These are phyloP conservation scores for Panicum miliaceum DNA, from an alignment of 176 grass and related monocot species.

Conservation along the genomic window DNA sequence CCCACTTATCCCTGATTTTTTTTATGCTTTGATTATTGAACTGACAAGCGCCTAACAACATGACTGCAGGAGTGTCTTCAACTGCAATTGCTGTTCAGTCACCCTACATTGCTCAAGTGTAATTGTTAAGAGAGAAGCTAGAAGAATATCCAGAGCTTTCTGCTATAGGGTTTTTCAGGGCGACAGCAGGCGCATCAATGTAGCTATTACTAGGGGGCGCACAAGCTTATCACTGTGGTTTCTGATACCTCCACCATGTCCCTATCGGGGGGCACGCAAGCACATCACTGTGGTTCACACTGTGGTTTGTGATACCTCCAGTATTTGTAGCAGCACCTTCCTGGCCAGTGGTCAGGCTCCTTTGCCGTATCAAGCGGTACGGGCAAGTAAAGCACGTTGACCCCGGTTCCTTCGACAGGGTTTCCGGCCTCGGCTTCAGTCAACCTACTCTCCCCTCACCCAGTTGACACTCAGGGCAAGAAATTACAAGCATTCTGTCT, in stretches of 20 bases:
- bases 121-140: constrained; percentile 79
- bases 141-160: constrained; percentile 77
- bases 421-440: constrained; percentile 59
- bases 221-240: constrained; percentile 78
- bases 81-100: constrained; percentile 80
- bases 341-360: constrained; percentile 59
- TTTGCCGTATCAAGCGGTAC: constrained; percentile 75
- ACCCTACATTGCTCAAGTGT: constrained; percentile 96
- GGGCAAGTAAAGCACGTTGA: constrained; percentile 79
- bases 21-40: constrained; percentile 38
- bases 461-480: constrained; percentile 31
- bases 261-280: too few relatives aligned
- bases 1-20: not conserved
- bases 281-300: too few relatives aligned
- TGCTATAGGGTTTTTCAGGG: constrained; percentile 84
- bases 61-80: constrained; percentile 71
- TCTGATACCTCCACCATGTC: constrained; percentile 72
- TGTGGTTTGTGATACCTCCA: too few relatives aligned
- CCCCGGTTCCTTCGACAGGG: constrained; percentile 66
- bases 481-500: not conserved
- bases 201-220: constrained; percentile 75
- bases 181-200: constrained; percentile 84
- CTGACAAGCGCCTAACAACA: constrained; percentile 32
- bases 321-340: constrained; percentile 83
- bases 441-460: constrained; percentile 62